Base-by-base conservation (phyloP, 164 flowering plant species). In the Echeveria elegans region DNA sequence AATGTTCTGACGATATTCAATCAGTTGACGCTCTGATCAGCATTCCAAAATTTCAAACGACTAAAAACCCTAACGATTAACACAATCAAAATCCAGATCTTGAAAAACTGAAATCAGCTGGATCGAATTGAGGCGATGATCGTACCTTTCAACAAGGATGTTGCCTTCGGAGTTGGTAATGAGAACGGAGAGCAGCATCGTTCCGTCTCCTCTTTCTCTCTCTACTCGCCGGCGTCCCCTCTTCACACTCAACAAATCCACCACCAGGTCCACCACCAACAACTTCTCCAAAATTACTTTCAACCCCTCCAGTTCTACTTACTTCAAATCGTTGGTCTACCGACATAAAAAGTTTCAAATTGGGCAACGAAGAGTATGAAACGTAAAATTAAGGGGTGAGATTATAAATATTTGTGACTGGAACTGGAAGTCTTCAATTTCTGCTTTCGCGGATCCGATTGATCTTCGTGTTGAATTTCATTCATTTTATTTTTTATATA, bases 91-190 rank as follows among this genome's bases (percentile, higher is more conserved):
- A 34, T 3, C 37, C 37, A 50, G 56, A 50, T 50, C 41, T 34
- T 12, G 15, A 5, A 12, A 63, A 31, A 3, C 37, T 34, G 7
- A 34, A 63, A 31, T 19, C 24, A 7, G 24, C 5, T 23, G 29
- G 21, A 64, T 64, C 15, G 19, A 64, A 40, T 16, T 30, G 32
- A 66, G 66, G 72, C 68, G 41, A 41, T 5, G 29, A 21, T 23
- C 52, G 34, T 34, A 34, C 37, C 37, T 3, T 7, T 34, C 37
- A 7, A 34, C 37, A 34, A 34, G 37, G 7, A 34, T 34, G 37
- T 34, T 34, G 37, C 37, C 37, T 34, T 34, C 37, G 37, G 37
- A 34, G 37, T 34, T 34, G 37, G 37, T 34, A 7, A 34, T 50
- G 56, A 34, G 37, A 7, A 34, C 37, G 37, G 5, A 34, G 37